phyloP scores from a whole-genome alignment of 1,139 yeast genomes.

The Geotrichum cucujoidarum region DNA sequence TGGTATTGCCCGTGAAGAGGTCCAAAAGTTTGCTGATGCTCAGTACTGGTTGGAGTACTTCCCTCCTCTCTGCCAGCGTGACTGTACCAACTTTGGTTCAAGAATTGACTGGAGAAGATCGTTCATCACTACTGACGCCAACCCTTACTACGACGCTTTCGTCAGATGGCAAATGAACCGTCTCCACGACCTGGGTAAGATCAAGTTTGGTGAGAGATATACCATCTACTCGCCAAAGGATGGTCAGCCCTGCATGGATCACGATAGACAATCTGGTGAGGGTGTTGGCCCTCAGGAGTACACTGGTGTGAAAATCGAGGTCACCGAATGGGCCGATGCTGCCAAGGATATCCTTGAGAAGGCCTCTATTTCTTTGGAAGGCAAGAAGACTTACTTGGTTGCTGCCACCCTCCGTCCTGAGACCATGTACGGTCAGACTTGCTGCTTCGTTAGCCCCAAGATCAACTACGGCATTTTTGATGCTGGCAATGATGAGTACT shows the following conservation, averaged over 20 bases:
- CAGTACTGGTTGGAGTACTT: conserved; percentile 82
- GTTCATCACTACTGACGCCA: conserved; percentile 88
- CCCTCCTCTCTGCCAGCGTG: conserved; percentile 83
- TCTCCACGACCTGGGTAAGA: conserved; percentile 79
- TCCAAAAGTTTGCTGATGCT: conserved; percentile 83
- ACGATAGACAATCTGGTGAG: conserved; percentile 96
- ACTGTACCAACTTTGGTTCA: conserved; percentile 81
- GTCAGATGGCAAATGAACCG: conserved; percentile 95
- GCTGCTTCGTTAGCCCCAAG: conserved; percentile 96
- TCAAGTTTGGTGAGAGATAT: conserved; percentile 96
- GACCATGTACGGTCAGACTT: conserved; percentile 98
- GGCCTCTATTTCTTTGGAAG: conserved; percentile 43
- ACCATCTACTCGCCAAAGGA: conserved; percentile 96
- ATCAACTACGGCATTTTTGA: conserved; percentile 87
- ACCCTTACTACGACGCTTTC: conserved; percentile 92
- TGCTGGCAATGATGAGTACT: conserved; percentile 73
- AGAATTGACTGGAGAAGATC: conserved; percentile 99
- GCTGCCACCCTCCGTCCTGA: conserved; percentile 99
- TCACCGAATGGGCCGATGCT: conserved; percentile 53
- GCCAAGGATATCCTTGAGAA: conserved; percentile 50
- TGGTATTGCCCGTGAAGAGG: conserved; percentile 79
- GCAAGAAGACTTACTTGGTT: conserved; percentile 70
- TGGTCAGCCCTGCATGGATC: conserved; percentile 99
- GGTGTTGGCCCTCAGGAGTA: conserved; percentile 97
- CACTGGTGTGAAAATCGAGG: conserved; percentile 81